Conservation (phyloP, 129 eudicot species). For the Helianthus tuberosus region DNA sequence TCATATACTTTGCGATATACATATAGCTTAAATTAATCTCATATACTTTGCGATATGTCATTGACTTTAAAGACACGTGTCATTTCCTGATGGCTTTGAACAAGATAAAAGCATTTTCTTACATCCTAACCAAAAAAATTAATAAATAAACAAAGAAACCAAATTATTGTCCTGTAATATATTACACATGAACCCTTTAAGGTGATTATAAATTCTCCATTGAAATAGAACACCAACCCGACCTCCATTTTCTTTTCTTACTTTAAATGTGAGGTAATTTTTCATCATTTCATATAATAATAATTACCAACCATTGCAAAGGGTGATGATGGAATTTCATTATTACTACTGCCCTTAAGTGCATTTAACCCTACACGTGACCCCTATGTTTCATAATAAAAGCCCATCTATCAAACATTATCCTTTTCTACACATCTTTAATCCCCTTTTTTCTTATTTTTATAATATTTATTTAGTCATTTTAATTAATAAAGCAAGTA, state of each 20-base stretch:
- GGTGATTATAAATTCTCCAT: slow-evolving; percentile 1
- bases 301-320: slow-evolving; percentile 46
- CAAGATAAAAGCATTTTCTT: no score
- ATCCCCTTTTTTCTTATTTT: slow-evolving; percentile 7
- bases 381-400: slow-evolving; percentile 47
- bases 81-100: no score
- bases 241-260: slow-evolving; percentile 27
- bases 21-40: no score
- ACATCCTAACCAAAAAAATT: background rate
- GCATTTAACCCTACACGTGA: slow-evolving; percentile 54
- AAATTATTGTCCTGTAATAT: background rate
- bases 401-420: slow-evolving; percentile 26
- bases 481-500: background rate
- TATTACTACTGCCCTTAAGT: slow-evolving; percentile 39
- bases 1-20: no score
- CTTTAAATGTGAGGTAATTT: slow-evolving; percentile 33
- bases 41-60: no score
- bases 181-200: background rate
- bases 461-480: background rate
- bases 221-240: slow-evolving; percentile 33
- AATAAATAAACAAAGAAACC: background rate
- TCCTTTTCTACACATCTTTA: slow-evolving; percentile 17
- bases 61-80: no score
- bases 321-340: slow-evolving; percentile 49
- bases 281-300: slow-evolving; percentile 44